phyloP scores from a whole-genome alignment of 31 red algal genomes.

The Endocladia muricata region DNA sequence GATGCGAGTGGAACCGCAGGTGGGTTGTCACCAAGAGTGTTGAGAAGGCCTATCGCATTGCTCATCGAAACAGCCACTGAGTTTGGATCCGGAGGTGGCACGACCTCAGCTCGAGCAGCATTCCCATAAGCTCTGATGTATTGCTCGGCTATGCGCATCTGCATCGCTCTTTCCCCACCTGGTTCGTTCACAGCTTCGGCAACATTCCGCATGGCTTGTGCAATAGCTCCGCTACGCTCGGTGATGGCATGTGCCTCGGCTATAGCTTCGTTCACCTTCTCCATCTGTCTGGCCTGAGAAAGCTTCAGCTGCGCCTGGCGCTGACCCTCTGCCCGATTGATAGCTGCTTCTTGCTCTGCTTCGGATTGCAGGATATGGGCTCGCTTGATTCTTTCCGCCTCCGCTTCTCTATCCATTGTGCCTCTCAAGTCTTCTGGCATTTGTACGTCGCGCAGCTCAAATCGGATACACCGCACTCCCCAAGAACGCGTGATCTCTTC shows the following conservation, averaged over 20 bases:
- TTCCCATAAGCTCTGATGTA: slow-evolving; percentile 67
- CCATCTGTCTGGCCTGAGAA: slow-evolving; percentile 62
- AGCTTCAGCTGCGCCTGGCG: slow-evolving; percentile 67
- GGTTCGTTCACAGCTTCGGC: slow-evolving; percentile 31
- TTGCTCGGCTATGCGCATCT: slow-evolving; percentile 84
- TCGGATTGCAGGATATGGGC: slow-evolving; percentile 66
- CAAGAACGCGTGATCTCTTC: slow-evolving; percentile 72
- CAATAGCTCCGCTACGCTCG: slow-evolving; percentile 28
- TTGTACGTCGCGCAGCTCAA: slow-evolving; percentile 81
- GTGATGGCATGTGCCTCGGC: slow-evolving; percentile 42
- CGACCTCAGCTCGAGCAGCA: slow-evolving; percentile 42
- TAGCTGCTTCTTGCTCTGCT: slow-evolving; percentile 32
- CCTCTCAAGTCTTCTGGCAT: slow-evolving; percentile 79
- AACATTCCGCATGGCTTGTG: slow-evolving; percentile 36
- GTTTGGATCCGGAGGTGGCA: slow-evolving; percentile 9
- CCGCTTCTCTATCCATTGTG: slow-evolving; percentile 78
- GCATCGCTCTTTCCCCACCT: slow-evolving; percentile 64
- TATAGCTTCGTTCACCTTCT: slow-evolving; percentile 50
- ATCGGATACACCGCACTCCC: slow-evolving; percentile 83
- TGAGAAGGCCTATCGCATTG: slow-evolving; percentile 31
- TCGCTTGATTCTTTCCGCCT: slow-evolving; percentile 79
- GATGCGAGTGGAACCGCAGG: background rate
- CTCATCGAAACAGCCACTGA: slow-evolving; percentile 22
- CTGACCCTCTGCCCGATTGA: slow-evolving; percentile 83
- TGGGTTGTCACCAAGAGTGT: slow-evolving; percentile 21